A percentile compares a stretch with the other conserved stretches of the same genome.
Evolutionary conservation across 371 early-diverging fungal genomes (phyloP).

Genomic region (Mortierella sp.): DNA sequence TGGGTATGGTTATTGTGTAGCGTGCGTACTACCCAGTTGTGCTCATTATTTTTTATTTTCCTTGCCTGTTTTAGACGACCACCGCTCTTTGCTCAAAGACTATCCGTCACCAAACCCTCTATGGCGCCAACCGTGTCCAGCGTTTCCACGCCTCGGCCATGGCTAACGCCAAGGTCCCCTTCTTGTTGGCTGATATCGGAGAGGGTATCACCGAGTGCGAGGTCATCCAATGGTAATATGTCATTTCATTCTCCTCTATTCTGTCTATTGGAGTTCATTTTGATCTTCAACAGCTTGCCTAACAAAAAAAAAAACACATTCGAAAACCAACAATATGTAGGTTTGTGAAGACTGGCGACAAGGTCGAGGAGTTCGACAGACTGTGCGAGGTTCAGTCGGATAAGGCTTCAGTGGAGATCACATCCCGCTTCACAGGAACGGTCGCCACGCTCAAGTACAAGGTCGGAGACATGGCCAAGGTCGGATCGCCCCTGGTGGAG

Average conservation of each 20-base stretch:
- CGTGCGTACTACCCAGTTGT: not conserved
- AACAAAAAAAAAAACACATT: not conserved
- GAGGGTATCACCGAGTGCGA: constrained; percentile 99
- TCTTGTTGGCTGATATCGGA: constrained; percentile 96
- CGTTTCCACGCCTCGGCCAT: constrained; percentile 60
- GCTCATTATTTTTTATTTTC: not conserved
- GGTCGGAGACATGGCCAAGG: constrained; percentile 93
- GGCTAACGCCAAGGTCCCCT: constrained; percentile 76
- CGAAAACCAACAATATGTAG: constrained; percentile 54
- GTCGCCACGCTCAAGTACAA: constrained; percentile 86
- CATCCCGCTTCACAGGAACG: constrained; percentile 94
- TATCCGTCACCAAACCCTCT: constrained; percentile 32
- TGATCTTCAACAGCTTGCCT: not conserved
- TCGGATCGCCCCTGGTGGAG: constrained; percentile 95
- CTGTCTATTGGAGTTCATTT: not conserved
- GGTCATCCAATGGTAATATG: constrained; percentile 92
- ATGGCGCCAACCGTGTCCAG: constrained; percentile 38
- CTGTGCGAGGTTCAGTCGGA: constrained; percentile 98
- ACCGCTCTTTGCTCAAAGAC: constrained; percentile 43
- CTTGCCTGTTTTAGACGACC: constrained; percentile 16
- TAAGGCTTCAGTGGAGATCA: constrained; percentile 98
- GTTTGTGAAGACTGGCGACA: constrained; percentile 93
- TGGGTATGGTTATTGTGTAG: not conserved
- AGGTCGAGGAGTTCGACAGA: constrained; percentile 93
- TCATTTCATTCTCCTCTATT: not conserved